phyloP scores from a whole-genome alignment of 371 early-diverging fungal genomes.

The Conidiobolus incongruus region DNA sequence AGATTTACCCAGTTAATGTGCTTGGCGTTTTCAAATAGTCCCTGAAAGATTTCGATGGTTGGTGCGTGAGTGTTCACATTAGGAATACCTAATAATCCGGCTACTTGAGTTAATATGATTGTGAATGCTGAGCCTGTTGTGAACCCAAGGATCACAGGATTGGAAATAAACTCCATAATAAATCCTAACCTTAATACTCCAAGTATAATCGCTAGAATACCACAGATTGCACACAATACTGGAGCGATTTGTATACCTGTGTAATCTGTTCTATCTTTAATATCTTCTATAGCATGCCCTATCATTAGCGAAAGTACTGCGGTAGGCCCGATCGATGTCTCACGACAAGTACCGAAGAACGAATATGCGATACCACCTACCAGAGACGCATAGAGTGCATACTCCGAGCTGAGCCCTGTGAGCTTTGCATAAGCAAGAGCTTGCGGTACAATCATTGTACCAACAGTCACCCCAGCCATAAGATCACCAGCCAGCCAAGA shows the following conservation, averaged over 20 bases:
- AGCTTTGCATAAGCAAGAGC: slow-evolving; percentile 64
- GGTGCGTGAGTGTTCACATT: slow-evolving; percentile 18
- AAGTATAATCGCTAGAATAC: slow-evolving; percentile 35
- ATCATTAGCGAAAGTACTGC: slow-evolving; percentile 24
- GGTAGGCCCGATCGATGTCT: slow-evolving; percentile 66
- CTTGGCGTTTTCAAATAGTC: background rate
- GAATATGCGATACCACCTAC: slow-evolving; percentile 45
- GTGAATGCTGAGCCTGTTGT: slow-evolving; percentile 46
- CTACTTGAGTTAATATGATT: slow-evolving; percentile 46
- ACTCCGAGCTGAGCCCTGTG: slow-evolving; percentile 53
- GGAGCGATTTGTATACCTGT: slow-evolving; percentile 13
- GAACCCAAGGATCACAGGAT: slow-evolving; percentile 44
- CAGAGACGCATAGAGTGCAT: slow-evolving; percentile 68
- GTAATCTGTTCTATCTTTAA: background rate
- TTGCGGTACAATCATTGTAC: slow-evolving; percentile 69
- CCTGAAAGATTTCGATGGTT: background rate
- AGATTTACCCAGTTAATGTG: background rate
- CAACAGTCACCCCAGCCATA: slow-evolving; percentile 70
- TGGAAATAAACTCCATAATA: slow-evolving; percentile 74
- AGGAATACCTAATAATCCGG: slow-evolving; percentile 45
- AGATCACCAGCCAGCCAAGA: slow-evolving; percentile 60
- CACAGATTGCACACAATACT: slow-evolving; percentile 28
- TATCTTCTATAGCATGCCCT: background rate
- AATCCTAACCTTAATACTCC: slow-evolving; percentile 62
- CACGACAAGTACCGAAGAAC: slow-evolving; percentile 59